A percentile compares a stretch with the other conserved stretches of the same genome.
These are phyloP conservation scores for Candida awuae DNA, from an alignment of 805 yeast species.

Conservation along the genomic window DNA sequence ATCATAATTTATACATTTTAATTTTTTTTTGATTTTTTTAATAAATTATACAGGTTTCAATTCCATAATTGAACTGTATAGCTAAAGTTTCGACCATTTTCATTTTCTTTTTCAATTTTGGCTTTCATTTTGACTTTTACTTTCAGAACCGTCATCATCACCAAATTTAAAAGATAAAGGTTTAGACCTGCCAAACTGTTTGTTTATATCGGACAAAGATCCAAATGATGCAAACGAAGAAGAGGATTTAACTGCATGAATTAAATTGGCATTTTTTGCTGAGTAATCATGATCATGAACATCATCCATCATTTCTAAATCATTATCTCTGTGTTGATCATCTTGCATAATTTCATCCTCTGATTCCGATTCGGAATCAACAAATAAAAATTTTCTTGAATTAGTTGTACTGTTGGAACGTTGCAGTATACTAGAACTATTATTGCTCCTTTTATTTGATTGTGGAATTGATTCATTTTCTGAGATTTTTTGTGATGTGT, in stretches of 20 bases:
- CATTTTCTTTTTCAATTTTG: neutral
- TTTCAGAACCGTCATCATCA: conserved; percentile 18
- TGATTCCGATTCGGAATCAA: conserved; percentile 30
- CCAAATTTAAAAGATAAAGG: neutral
- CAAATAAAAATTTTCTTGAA: conserved; percentile 27
- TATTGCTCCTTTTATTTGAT: too few relatives aligned
- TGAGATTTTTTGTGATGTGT: neutral
- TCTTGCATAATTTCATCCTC: conserved; percentile 20
- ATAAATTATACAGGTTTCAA: neutral
- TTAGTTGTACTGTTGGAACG: neutral
- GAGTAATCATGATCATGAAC: neutral
- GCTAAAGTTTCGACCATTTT: conserved; percentile 2
- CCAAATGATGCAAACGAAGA: neutral
- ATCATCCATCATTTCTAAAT: neutral
- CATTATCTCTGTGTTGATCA: too few relatives aligned
- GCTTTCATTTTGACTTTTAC: conserved; percentile 16
- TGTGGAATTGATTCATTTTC: conserved; percentile 21
- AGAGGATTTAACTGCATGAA: conserved; percentile 6
- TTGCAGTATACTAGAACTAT: neutral
- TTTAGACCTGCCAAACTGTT: conserved; percentile 4
- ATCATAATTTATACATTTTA: too few relatives aligned
- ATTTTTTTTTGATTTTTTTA: neutral
- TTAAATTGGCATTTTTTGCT: neutral
- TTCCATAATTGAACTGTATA: neutral
- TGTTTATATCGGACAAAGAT: conserved; percentile 7